A percentile compares a stretch with the other conserved stretches of the same genome.
Conservation (phyloP, 306 rosid genomes). For the Corylus heterophylla region DNA sequence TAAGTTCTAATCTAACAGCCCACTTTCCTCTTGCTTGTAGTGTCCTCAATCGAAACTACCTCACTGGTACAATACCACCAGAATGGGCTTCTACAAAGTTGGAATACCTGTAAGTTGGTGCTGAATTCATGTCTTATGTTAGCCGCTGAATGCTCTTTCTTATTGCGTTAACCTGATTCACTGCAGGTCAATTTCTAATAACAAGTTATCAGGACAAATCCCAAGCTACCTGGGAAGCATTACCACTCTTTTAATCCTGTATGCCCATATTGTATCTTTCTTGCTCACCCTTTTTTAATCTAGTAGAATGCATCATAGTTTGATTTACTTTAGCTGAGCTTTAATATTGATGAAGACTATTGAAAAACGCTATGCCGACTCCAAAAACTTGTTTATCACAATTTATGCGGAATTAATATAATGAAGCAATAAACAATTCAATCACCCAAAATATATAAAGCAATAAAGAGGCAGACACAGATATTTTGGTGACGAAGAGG, state of each 20-base stretch:
- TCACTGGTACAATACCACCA: conserved; percentile 23
- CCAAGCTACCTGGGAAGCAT: conserved; percentile 33
- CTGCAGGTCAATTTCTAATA: conserved; percentile 27
- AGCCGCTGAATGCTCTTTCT: background rate
- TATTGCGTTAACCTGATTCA: background rate
- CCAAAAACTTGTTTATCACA: no score
- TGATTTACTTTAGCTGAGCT: background rate
- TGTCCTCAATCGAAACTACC: conserved; percentile 23
- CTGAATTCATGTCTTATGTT: no score
- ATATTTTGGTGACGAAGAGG: no score
- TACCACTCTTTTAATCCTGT: conserved; percentile 28
- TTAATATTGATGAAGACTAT: background rate
- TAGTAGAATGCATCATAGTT: background rate
- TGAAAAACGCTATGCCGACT: no score
- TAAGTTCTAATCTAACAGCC: background rate
- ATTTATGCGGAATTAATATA: no score
- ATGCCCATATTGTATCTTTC: conserved; percentile 2
- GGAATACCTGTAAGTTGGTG: conserved; percentile 21
- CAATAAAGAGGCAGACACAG: no score
- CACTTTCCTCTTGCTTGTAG: conserved; percentile 7
- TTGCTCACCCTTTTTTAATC: background rate
- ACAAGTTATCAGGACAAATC: conserved; percentile 35
- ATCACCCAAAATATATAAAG: no score
- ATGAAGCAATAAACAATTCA: no score
- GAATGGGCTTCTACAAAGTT: conserved; percentile 28